These are phyloP conservation scores for Calonectria crousiana DNA, from an alignment of 2,329 filamentous ascomycete species.

Conservation along the genomic window DNA sequence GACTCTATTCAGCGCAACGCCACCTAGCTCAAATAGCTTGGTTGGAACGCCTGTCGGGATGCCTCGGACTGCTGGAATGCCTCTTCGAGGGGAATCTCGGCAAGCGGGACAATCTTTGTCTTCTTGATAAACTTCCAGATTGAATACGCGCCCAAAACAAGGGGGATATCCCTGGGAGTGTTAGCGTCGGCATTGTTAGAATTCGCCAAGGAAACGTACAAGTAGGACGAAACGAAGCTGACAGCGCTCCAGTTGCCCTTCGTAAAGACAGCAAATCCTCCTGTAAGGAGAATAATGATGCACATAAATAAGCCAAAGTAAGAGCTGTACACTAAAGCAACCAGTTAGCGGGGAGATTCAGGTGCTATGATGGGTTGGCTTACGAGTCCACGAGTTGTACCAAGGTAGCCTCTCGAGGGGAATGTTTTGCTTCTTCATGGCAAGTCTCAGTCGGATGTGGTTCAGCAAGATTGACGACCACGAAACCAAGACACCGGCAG, in stretches of 20 bases:
- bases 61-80: slow-evolving; percentile 52
- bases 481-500: slow-evolving; percentile 72
- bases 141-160: slow-evolving; percentile 67
- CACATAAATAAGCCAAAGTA: slow-evolving; percentile 70
- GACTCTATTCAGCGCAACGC: background rate
- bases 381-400: slow-evolving; percentile 73
- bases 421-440: slow-evolving; percentile 68
- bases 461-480: slow-evolving; percentile 73
- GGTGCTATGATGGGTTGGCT: slow-evolving; percentile 39
- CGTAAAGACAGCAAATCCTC: slow-evolving; percentile 75
- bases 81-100: slow-evolving; percentile 63
- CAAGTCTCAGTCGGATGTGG: slow-evolving; percentile 67
- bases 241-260: slow-evolving; percentile 68
- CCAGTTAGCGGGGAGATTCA: background rate
- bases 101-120: slow-evolving; percentile 65
- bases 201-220: slow-evolving; percentile 58
- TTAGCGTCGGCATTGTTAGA: slow-evolving; percentile 28
- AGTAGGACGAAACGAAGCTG: slow-evolving; percentile 71
- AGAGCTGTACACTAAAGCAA: slow-evolving; percentile 68
- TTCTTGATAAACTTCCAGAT: slow-evolving; percentile 76
- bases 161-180: slow-evolving; percentile 65
- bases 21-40: background rate
- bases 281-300: slow-evolving; percentile 75
- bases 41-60: background rate
- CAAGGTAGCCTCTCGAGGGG: slow-evolving; percentile 65